Conservation (phyloP, 23 red algal genomes). For the Gracilaria caudata region DNA sequence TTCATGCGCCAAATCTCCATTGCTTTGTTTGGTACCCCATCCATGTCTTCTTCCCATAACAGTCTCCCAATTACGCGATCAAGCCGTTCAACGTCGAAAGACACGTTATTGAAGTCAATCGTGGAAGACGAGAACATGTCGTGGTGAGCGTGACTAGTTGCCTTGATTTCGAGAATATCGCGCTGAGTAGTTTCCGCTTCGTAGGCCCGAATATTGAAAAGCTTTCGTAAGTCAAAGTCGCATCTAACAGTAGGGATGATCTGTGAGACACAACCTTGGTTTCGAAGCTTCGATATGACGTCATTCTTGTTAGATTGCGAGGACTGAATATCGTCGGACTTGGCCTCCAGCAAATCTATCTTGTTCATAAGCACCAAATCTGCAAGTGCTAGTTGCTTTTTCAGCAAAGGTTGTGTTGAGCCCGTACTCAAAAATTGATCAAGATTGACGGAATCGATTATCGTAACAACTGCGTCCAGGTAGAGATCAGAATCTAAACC, state of each 20-base stretch:
- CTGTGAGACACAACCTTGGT: slow-evolving; percentile 37
- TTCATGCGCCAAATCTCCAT: slow-evolving; percentile 79
- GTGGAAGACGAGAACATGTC: slow-evolving; percentile 3
- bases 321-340: background rate
- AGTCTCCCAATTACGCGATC: slow-evolving; percentile 55
- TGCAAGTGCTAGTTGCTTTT: slow-evolving; percentile 72
- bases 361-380: slow-evolving; percentile 83
- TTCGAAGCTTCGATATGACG: background rate
- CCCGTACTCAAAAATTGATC: background rate
- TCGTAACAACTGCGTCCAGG: slow-evolving; percentile 66
- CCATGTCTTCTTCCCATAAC: slow-evolving; percentile 56
- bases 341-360: slow-evolving; percentile 20
- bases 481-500: slow-evolving; percentile 51
- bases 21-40: slow-evolving; percentile 1
- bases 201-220: slow-evolving; percentile 61
- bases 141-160: slow-evolving; percentile 2
- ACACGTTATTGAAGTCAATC: background rate
- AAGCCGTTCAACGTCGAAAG: slow-evolving; percentile 17
- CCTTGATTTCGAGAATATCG: background rate
- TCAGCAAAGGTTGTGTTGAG: background rate
- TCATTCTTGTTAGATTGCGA: background rate
- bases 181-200: slow-evolving; percentile 16
- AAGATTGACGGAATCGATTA: slow-evolving; percentile 54
- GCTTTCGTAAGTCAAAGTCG: slow-evolving; percentile 34
- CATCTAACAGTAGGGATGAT: slow-evolving; percentile 49